Evolutionary conservation across 306 rosid genomes (phyloP).

Genomic region (apple (Malus domestica)): DNA sequence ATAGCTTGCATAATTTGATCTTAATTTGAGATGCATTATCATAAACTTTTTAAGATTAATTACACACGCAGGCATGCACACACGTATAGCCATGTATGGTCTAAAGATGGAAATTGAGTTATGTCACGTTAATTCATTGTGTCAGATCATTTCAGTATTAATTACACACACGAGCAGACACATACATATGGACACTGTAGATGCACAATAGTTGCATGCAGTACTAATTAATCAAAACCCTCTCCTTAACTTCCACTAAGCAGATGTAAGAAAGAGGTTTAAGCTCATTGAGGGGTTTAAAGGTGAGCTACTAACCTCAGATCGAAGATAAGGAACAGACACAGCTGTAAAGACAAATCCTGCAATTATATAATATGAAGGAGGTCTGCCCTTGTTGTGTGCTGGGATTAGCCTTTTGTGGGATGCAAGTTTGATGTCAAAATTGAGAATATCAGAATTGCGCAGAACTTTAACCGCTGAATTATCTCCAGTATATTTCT

Average conservation of each 20-base stretch:
- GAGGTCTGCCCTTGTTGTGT: conserved; percentile 85
- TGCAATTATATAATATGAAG: conserved; percentile 87
- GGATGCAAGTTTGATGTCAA: conserved; percentile 52
- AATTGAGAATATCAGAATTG: conserved; percentile 42
- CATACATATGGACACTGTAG: neutral
- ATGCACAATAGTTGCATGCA: neutral
- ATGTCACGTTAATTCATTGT: neutral
- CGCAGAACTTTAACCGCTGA: conserved; percentile 67
- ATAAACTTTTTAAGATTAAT: neutral
- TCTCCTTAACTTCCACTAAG: neutral
- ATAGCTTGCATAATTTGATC: neutral
- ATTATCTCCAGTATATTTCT: conserved; percentile 40
- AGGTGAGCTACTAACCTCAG: conserved; percentile 58
- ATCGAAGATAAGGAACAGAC: conserved; percentile 95
- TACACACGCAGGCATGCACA: neutral
- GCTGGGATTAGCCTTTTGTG: conserved; percentile 85
- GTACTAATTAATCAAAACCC: neutral
- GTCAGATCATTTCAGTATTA: neutral
- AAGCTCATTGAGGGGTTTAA: neutral
- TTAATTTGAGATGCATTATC: neutral
- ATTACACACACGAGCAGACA: neutral
- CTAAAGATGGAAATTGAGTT: neutral
- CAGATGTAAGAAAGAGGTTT: neutral
- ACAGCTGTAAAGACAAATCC: conserved; percentile 84
- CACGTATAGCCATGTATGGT: neutral